Base-by-base conservation (phyloP, 2,329 filamentous ascomycete genomes). In the Fusarium scirpi region DNA sequence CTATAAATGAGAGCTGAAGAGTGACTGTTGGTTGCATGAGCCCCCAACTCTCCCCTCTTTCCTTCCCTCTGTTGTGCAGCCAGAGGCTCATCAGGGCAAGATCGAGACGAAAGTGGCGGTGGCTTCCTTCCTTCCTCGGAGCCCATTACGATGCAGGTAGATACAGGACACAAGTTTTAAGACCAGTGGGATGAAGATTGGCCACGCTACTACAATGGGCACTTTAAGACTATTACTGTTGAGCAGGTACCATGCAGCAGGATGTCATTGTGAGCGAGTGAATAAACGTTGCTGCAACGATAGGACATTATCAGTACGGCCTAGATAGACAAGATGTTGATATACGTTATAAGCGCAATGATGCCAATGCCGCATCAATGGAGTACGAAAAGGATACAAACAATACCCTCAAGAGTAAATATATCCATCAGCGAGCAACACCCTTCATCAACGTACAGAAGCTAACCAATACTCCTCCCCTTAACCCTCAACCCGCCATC, bases 381-480 rank as follows among this genome's bases (percentile, higher is more conserved):
- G 49, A 24, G 30, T 25, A 22, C 53, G 43, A 55, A 52, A 51
- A 32, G 46, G 22, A 73, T 63, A 64, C 58, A 56, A 55, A 53
- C 54, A 47, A 61, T 56, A 58, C 61, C 52, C 67, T 43, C 55
- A 25, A 54, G 51, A 51, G 59, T 18, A 61, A 20, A 40, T 62
- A 62, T n/a, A 54, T 22, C 51, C 47, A 60, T 61, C 52, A 48
- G 45, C 53, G 44, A 53, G 44, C 32, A 34, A 52, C 13, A 65
- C 62, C 56, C 32, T 58, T 64, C 54, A 45, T 61, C 61, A 62
- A 59, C 56, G 43, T 73, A 57, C 55, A 71, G 61, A 65, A 60
- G 38, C 15, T 62, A 75, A 64, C 73, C 69, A 65, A 72, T 67
- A 75, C 73, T 67, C 70, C 72, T n/a, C 65, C 40, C 40, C 44